A percentile compares a stretch with the other conserved stretches of the same genome.
phyloP scores from a whole-genome alignment of 2,329 filamentous ascomycete species.

The Microsporum audouinii region DNA sequence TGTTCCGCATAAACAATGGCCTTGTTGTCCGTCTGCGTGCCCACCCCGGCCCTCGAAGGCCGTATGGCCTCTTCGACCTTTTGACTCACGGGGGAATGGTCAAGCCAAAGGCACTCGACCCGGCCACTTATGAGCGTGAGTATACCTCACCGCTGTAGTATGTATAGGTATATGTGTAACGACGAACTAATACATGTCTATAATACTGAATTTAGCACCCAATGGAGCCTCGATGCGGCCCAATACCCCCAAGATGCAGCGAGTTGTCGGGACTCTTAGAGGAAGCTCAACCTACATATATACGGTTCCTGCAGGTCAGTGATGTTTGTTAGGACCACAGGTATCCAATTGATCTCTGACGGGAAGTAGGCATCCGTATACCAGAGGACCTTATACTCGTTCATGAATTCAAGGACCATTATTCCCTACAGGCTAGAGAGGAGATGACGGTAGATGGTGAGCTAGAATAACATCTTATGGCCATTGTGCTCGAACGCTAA shows the following conservation, averaged over 20 bases:
- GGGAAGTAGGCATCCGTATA: slow-evolving; percentile 9
- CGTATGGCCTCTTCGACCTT: slow-evolving; percentile 14
- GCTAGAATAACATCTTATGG: background rate
- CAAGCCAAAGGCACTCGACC: slow-evolving; percentile 15
- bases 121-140: slow-evolving; percentile 13
- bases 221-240: slow-evolving; percentile 13
- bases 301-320: background rate
- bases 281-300: background rate
- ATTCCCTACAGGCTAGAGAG: slow-evolving; percentile 16
- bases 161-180: background rate
- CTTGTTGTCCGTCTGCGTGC: slow-evolving; percentile 13
- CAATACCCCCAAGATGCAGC: slow-evolving; percentile 8
- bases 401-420: slow-evolving; percentile 19
- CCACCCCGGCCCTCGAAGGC: slow-evolving; percentile 7
- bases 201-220: slow-evolving; percentile 1
- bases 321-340: background rate
- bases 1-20: slow-evolving; percentile 17
- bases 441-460: slow-evolving; percentile 16
- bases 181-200: background rate
- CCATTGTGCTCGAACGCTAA: background rate
- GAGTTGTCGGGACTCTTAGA: background rate
- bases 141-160: background rate
- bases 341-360: background rate
- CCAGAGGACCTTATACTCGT: slow-evolving; percentile 18
- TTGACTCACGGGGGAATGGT: slow-evolving; percentile 14